These are phyloP conservation scores for Cladosporium velox DNA, from an alignment of 2,329 filamentous ascomycete genomes.

Conservation along the genomic window DNA sequence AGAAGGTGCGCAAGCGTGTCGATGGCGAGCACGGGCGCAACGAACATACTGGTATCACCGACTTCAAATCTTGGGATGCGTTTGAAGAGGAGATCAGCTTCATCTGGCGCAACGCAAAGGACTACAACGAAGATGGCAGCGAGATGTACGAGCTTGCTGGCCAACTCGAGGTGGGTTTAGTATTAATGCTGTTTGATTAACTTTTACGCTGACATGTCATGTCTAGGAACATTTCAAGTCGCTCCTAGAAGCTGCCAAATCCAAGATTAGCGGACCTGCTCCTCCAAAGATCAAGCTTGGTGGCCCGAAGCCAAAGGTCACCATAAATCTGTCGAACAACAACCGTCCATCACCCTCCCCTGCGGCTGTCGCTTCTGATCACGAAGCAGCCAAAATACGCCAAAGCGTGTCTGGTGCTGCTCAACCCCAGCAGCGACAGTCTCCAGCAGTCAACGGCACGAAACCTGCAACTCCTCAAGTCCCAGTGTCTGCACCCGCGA, in stretches of 20 bases:
- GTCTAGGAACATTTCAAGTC: conserved; percentile 66
- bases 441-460: conserved; percentile 32
- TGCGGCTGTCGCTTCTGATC: conserved; percentile 56
- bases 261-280: conserved; percentile 69
- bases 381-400: conserved; percentile 53
- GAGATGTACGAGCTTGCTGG: conserved; percentile 76
- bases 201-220: conserved; percentile 17
- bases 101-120: conserved; percentile 84
- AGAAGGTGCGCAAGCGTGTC: conserved; percentile 74
- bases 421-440: conserved; percentile 40
- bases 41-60: conserved; percentile 60
- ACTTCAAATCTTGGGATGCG: conserved; percentile 79
- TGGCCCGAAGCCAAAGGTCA: conserved; percentile 44
- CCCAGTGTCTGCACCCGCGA: conserved; percentile 26
- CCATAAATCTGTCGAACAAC: conserved; percentile 40
- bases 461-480: conserved; percentile 36
- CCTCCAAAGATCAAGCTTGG: conserved; percentile 74
- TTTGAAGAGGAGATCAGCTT: conserved; percentile 79
- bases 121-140: conserved; percentile 90
- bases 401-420: conserved; percentile 56
- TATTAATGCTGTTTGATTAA: not conserved
- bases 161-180: conserved; percentile 68
- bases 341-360: conserved; percentile 41
- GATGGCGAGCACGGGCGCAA: conserved; percentile 71
- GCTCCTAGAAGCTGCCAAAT: conserved; percentile 70